phyloP scores from a whole-genome alignment of 139 green algal genomes.

The Eudorina sp. region DNA sequence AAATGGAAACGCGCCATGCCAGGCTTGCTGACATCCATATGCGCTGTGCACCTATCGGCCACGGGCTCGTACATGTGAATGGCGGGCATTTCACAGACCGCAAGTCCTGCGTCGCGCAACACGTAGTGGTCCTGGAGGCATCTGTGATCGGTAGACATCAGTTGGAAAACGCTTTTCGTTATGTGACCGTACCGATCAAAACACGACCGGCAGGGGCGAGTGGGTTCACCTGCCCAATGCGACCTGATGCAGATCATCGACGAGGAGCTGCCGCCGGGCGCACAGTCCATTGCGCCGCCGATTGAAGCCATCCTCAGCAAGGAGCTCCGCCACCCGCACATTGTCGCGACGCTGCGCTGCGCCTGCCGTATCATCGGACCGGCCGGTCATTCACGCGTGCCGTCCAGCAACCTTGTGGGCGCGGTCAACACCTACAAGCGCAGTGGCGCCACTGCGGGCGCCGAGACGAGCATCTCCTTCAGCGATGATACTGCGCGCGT shows the following conservation, averaged over 20 bases:
- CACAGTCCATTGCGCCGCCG: slow-evolving; percentile 7
- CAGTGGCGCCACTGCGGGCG: not conserved
- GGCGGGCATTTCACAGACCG: no score
- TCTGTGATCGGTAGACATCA: no score
- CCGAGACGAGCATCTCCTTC: not conserved
- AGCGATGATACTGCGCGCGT: slow-evolving; percentile 31
- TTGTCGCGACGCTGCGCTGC: slow-evolving; percentile 59
- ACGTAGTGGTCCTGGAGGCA: no score
- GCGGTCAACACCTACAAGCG: not conserved
- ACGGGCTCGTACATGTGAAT: no score
- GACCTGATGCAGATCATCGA: slow-evolving; percentile 59
- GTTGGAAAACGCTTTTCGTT: no score
- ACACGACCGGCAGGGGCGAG: no score
- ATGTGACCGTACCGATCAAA: no score
- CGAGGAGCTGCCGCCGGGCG: slow-evolving; percentile 29
- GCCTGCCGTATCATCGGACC: slow-evolving; percentile 31
- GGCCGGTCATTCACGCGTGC: not conserved
- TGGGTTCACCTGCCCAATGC: no score
- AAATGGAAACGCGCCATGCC: no score
- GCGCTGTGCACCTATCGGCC: no score
- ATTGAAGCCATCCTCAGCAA: slow-evolving; percentile 54
- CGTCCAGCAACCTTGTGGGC: not conserved
- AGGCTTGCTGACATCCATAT: no score
- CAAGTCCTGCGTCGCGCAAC: no score
- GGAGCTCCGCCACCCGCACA: slow-evolving; percentile 61